Conservation (phyloP, 225 moss, liverwort and hornwort species). For the Sphagnum tenellum region DNA sequence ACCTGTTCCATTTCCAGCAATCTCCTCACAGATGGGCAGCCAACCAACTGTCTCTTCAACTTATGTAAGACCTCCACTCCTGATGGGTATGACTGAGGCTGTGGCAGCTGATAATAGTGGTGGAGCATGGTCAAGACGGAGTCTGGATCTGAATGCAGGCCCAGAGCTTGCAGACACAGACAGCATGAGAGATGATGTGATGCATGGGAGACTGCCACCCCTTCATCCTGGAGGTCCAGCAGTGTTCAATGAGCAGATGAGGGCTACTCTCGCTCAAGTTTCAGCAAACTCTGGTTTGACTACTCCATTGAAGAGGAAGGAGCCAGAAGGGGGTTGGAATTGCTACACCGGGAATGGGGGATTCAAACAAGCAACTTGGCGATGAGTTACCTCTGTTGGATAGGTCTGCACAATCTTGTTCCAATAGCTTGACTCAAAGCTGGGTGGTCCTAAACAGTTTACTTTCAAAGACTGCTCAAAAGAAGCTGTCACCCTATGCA, state of each 20-base stretch:
- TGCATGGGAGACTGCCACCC: slow-evolving; percentile 58
- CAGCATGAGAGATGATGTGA: slow-evolving; percentile 52
- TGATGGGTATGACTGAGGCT: slow-evolving; percentile 42
- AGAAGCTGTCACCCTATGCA: slow-evolving; percentile 3
- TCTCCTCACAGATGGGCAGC: slow-evolving; percentile 41
- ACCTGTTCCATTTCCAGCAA: slow-evolving; percentile 45
- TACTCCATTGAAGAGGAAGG: slow-evolving; percentile 72
- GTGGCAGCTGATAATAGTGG: slow-evolving; percentile 38
- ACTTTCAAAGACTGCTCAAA: slow-evolving; percentile 11
- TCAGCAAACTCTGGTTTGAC: slow-evolving; percentile 33
- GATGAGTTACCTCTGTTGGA: slow-evolving; percentile 33
- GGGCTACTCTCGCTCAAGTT: slow-evolving; percentile 20
- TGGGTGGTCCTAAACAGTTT: slow-evolving; percentile 21
- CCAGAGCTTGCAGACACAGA: slow-evolving; percentile 79
- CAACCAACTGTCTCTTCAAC: slow-evolving; percentile 43
- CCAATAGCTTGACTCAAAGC: slow-evolving; percentile 15
- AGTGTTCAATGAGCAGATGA: slow-evolving; percentile 46
- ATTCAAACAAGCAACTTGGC: slow-evolving; percentile 78
- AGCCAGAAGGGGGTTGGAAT: slow-evolving; percentile 90
- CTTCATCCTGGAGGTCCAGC: slow-evolving; percentile 34
- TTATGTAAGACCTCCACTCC: slow-evolving; percentile 32
- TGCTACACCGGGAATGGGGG: slow-evolving; percentile 49
- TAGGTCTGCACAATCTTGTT: slow-evolving; percentile 72
- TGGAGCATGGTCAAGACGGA: slow-evolving; percentile 50
- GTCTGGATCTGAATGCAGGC: slow-evolving; percentile 88